Conservation (phyloP, 495 filamentous ascomycete genomes). For the Penicillium daleae region DNA sequence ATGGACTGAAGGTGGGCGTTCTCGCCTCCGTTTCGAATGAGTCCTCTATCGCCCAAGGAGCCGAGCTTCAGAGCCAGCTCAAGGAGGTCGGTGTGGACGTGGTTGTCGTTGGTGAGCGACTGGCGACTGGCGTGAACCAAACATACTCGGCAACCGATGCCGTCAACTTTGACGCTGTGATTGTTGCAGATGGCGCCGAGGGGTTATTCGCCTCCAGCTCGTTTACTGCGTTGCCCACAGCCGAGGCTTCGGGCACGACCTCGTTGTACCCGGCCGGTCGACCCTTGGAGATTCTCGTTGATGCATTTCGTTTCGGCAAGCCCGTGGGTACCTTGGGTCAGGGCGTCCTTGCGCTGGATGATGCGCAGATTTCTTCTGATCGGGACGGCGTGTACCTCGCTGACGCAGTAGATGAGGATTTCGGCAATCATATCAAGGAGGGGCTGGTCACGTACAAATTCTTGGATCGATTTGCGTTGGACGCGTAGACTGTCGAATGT, state of each 20-base stretch:
- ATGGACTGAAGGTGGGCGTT: constrained; percentile 68
- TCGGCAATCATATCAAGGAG: constrained; percentile 55
- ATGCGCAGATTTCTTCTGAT: constrained; percentile 40
- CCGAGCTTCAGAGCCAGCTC: constrained; percentile 51
- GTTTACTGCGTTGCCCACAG: constrained; percentile 31
- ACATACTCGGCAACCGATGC: constrained; percentile 75
- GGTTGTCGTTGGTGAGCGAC: constrained; percentile 64
- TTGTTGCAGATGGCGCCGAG: constrained; percentile 62
- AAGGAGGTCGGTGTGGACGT: constrained; percentile 53
- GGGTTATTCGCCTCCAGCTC: constrained; percentile 49
- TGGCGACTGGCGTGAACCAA: constrained; percentile 61
- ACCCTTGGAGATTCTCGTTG: constrained; percentile 65
- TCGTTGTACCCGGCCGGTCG: constrained; percentile 67
- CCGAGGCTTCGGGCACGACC: constrained; percentile 35
- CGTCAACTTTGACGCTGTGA: constrained; percentile 70
- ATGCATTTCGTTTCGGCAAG: constrained; percentile 74
- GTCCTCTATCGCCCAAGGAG: constrained; percentile 50
- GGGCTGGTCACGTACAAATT: constrained; percentile 71
- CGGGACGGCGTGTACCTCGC: constrained; percentile 58
- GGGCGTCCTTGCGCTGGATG: constrained; percentile 43
- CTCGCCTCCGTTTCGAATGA: constrained; percentile 53
- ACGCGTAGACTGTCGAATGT: constrained; percentile 22
- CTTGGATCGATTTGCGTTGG: constrained; percentile 49
- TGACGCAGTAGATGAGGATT: constrained; percentile 31
- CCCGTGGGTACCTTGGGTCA: constrained; percentile 66